Conservation (phyloP, 1,139 yeast genomes). For the Wickerhamomyces sp. region DNA sequence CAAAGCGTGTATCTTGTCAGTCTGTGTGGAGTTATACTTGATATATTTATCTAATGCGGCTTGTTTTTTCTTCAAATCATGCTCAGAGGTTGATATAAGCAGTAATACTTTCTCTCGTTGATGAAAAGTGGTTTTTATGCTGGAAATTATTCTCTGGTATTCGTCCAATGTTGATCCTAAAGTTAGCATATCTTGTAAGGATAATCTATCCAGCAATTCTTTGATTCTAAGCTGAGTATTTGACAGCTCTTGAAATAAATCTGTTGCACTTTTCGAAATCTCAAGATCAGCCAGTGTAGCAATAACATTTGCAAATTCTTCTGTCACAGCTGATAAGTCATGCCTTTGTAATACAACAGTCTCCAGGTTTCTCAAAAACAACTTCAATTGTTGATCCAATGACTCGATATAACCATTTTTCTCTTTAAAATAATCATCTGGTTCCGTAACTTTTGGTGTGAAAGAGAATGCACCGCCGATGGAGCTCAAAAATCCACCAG, state of each 20-base stretch:
- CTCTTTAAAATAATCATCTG: slow-evolving; percentile 72
- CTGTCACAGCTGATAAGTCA: slow-evolving; percentile 63
- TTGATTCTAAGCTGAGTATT: slow-evolving; percentile 67
- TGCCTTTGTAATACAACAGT: slow-evolving; percentile 69
- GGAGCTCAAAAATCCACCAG: slow-evolving; percentile 27
- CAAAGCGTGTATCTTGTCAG: slow-evolving; percentile 53
- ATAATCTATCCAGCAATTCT: slow-evolving; percentile 73
- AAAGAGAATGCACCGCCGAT: slow-evolving; percentile 40
- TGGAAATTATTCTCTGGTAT: slow-evolving; percentile 72
- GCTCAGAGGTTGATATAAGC: slow-evolving; percentile 50
- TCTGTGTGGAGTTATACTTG: slow-evolving; percentile 52
- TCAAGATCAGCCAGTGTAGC: slow-evolving; percentile 68
- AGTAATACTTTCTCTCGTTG: slow-evolving; percentile 71
- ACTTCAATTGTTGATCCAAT: slow-evolving; percentile 68
- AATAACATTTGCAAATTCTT: slow-evolving; percentile 55
- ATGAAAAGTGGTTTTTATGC: slow-evolving; percentile 69
- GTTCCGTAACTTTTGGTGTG: slow-evolving; percentile 63
- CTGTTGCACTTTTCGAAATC: slow-evolving; percentile 62
- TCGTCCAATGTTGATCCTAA: slow-evolving; percentile 87
- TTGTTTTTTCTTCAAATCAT: slow-evolving; percentile 44
- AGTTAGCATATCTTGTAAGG: slow-evolving; percentile 82
- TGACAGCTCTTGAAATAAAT: slow-evolving; percentile 60
- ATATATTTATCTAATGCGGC: slow-evolving; percentile 48
- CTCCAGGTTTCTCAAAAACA: slow-evolving; percentile 69
- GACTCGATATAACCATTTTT: slow-evolving; percentile 67